These are phyloP conservation scores for Malus hybrid DNA, from an alignment of 331 rosid genomes.

Conservation along the genomic window DNA sequence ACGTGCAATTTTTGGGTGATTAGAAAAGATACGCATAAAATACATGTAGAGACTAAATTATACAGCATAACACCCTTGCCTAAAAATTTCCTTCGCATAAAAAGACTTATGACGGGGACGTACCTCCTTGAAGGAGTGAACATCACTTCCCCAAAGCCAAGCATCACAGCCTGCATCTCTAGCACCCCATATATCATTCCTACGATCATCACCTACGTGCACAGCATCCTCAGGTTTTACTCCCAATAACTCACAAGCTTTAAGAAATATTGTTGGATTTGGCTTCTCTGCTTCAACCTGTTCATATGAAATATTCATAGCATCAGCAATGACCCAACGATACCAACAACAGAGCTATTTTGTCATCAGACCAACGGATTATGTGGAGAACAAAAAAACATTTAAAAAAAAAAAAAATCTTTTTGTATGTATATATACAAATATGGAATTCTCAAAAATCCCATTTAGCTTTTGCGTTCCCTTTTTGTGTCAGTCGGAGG, in stretches of 20 bases:
- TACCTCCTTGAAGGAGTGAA: slow-evolving; percentile 88
- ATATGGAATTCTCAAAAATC: not conserved
- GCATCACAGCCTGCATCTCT: slow-evolving; percentile 99
- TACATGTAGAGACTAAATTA: not conserved
- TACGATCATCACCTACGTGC: slow-evolving; percentile 92
- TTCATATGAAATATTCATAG: not conserved
- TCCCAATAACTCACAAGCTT: slow-evolving; percentile 79
- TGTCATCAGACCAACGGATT: not conserved
- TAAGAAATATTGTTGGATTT: slow-evolving; percentile 90
- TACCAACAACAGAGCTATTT: not conserved
- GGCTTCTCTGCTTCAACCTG: slow-evolving; percentile 96
- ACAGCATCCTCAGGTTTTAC: slow-evolving; percentile 92
- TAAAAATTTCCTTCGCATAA: not conserved
- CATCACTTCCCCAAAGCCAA: slow-evolving; percentile 99
- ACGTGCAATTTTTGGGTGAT: no score
- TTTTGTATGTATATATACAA: not conserved
- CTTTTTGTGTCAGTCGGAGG: no score
- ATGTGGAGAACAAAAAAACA: not conserved
- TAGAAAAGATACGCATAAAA: no score
- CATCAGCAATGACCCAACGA: not conserved
- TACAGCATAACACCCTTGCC: not conserved
- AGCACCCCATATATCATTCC: slow-evolving; percentile 97
- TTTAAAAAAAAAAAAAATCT: no score
- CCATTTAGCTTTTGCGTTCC: not conserved
- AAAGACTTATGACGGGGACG: slow-evolving; percentile 5